Base-by-base conservation (phyloP, 192 early-diverging fungal genomes). In the Thamnidium elegans region DNA sequence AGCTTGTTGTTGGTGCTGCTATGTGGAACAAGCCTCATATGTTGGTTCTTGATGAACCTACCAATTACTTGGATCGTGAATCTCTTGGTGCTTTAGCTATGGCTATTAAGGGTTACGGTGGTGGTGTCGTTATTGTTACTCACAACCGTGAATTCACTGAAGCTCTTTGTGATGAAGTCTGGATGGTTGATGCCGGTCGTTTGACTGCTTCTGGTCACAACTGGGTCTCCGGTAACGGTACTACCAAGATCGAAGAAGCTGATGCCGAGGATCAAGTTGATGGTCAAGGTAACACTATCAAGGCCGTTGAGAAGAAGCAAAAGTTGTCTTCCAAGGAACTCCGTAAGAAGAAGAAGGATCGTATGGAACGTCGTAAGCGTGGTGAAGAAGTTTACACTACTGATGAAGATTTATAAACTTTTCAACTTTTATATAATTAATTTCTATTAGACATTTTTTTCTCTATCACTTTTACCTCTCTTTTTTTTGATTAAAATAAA, bases 21-120 rank as follows among this genome's bases (percentile, higher is more conserved):
- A 84, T 93, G 81, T 92, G 91, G 89, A 87, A 89, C 70, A 81
- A 87, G 68, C 95, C 95, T 39, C 94, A 95, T 73, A 89, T 94
- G 71, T 86, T 95, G 70, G 85, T 95, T 62, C 82, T 95, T 56
- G 93, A 95, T 72, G 92, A 94, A 81, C 93, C 93, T 65, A 95
- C 89, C 56, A 86, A 83, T 69, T 88, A 81, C 71, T 75, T 86
- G 69, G 81, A 86, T 81, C 83, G 82, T 47, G 84, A 85, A 56
- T 81, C 84, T 51, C 76, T 85, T 52, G 84, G 83, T 58, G 84
- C 80, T 42, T 78, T 92, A 63, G 89, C 90, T 50, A 75, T 71
- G 66, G 90, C 90, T 73, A 92, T 92, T 77, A 77, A 78, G 62
- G 82, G 87, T 26, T 92, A 82, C 65, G 88, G 86, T 63, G 90